Evolutionary conservation across 108 stramenopile species (phyloP).

Genomic region (Cylindrotheca fusiformis): DNA sequence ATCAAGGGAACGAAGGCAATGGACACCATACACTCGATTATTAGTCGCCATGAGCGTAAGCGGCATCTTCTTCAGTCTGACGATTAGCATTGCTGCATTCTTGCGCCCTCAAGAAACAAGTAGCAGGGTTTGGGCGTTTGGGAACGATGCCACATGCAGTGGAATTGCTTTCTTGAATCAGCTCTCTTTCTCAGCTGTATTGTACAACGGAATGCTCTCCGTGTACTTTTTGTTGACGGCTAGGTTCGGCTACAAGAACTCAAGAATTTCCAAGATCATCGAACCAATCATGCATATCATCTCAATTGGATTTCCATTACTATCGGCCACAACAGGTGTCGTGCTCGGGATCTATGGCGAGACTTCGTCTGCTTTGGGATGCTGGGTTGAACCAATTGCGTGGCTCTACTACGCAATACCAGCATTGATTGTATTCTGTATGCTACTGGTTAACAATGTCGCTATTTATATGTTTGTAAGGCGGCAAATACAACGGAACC

Average conservation of each 20-base stretch:
- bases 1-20: neutral
- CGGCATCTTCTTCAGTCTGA: constrained; percentile 9
- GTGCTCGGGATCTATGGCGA: constrained; percentile 10
- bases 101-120: constrained; percentile 4
- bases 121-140: constrained; percentile 21
- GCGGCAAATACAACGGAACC: neutral
- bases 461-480: constrained; percentile 6
- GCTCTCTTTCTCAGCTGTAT: constrained; percentile 4
- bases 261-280: neutral
- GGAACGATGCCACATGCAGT: constrained; percentile 29
- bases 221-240: constrained; percentile 30
- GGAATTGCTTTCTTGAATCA: constrained; percentile 23
- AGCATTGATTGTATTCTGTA: neutral
- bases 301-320: constrained; percentile 5
- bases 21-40: constrained; percentile 20
- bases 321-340: constrained; percentile 9
- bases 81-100: constrained; percentile 1
- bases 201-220: constrained; percentile 28
- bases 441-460: constrained; percentile 9
- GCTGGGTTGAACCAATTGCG: constrained; percentile 1
- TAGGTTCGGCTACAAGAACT: constrained; percentile 10
- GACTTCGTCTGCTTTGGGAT: constrained; percentile 1
- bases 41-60: constrained; percentile 17
- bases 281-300: constrained; percentile 18
- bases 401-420: constrained; percentile 11